These are phyloP conservation scores for Sanguinoderma infundibulare DNA, from an alignment of 1,284 basidiomycete species.

Conservation along the genomic window DNA sequence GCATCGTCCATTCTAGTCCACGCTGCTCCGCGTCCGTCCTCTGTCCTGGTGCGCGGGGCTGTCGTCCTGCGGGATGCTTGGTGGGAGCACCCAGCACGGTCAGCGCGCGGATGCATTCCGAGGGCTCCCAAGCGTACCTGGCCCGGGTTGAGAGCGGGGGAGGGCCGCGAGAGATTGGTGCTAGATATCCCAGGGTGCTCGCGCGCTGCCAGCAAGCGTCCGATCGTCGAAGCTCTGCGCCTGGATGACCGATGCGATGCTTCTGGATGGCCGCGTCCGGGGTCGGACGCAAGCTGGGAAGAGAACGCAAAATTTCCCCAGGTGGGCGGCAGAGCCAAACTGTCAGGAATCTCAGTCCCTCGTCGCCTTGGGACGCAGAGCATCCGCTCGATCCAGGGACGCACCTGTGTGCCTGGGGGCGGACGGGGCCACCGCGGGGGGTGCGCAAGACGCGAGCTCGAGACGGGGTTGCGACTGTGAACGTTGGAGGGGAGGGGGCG, in stretches of 20 bases:
- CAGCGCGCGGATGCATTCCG: neutral
- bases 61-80: neutral
- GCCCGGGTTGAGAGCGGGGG: neutral
- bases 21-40: neutral
- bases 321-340: neutral
- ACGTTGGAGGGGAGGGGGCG: neutral
- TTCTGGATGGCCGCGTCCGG: neutral
- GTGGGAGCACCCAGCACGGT: neutral
- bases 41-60: neutral
- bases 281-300: neutral
- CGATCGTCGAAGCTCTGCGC: neutral
- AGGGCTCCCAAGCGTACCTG: neutral
- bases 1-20: conserved; percentile 19
- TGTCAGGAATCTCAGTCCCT: neutral
- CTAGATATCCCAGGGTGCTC: neutral
- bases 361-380: neutral
- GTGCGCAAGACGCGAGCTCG: neutral
- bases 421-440: neutral
- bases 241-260: neutral
- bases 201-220: neutral
- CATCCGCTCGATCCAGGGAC: neutral
- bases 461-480: neutral
- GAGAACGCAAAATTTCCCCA: neutral
- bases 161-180: neutral
- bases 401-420: too few relatives aligned